These are phyloP conservation scores for Xylaria curta DNA, from an alignment of 495 filamentous ascomycete genomes.

Conservation along the genomic window DNA sequence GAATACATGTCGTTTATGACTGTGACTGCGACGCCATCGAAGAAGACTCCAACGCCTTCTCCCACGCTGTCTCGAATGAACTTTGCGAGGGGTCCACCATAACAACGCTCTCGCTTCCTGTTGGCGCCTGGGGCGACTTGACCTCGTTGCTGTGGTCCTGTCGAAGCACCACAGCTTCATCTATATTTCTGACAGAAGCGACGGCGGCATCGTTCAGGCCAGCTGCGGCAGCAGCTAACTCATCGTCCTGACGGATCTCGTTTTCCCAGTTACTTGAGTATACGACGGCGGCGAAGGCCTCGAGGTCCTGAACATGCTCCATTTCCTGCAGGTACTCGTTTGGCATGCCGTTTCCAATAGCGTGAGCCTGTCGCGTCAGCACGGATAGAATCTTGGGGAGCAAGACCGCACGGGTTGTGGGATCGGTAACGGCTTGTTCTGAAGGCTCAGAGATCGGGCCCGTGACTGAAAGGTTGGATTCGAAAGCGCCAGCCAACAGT, in stretches of 20 bases:
- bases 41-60: slow-evolving; percentile 51
- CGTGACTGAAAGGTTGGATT: slow-evolving; percentile 50
- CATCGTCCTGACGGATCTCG: slow-evolving; percentile 64
- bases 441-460: slow-evolving; percentile 29
- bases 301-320: slow-evolving; percentile 84
- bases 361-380: slow-evolving; percentile 85
- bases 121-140: slow-evolving; percentile 26
- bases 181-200: slow-evolving; percentile 10
- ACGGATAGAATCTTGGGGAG: slow-evolving; percentile 88
- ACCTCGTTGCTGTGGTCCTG: slow-evolving; percentile 20
- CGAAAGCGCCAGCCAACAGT: slow-evolving; percentile 78
- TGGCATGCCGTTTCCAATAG: slow-evolving; percentile 80
- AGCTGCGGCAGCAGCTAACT: slow-evolving; percentile 34
- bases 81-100: slow-evolving; percentile 51
- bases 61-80: slow-evolving; percentile 71
- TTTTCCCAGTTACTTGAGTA: slow-evolving; percentile 88
- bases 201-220: slow-evolving; percentile 21
- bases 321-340: slow-evolving; percentile 90
- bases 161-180: slow-evolving; percentile 19
- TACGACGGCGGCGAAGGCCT: slow-evolving; percentile 91
- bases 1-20: background rate
- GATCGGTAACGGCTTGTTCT: slow-evolving; percentile 43
- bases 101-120: slow-evolving; percentile 51
- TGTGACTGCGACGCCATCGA: slow-evolving; percentile 14
- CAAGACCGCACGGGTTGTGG: slow-evolving; percentile 67